Base-by-base conservation (phyloP, 441 rosid species). In the Erysimum pusillum region DNA sequence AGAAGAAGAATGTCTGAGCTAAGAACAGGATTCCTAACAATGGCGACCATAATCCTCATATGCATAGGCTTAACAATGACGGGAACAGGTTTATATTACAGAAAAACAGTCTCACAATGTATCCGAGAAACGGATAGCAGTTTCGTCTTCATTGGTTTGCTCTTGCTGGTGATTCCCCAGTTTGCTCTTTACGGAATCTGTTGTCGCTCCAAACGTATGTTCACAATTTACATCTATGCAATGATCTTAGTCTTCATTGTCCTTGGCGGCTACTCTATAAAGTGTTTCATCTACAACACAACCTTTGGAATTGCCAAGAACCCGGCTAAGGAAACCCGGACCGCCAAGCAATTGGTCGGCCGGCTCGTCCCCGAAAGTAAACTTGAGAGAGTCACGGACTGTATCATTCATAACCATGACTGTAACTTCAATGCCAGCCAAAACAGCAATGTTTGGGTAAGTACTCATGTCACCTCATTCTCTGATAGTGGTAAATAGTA, bases 391-490 rank as follows among this genome's bases (percentile, higher is more conserved):
- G 67, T 14, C 56, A 71, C 66, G 8, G n/a, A 46, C 0, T 70
- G 80, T 11, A 77, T 71, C 54, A 56, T 65, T 48, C 61, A 64
- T 9, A 70, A 63, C 46, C 71, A 70, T 71, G 62, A 77, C 9
- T 71, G 72, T 44, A 77, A 77, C 80, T 54, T 15, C 71, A 77
- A 63, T 39, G 76, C 53, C 11, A 77, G 72, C 66, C 39, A 25
- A 71, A 70, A 77, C 76, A 77, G 80, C 53, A 63, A 77, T 25
- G 80, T 77, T 22, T 77, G 80, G 80, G 80, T 76, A 76, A 31
- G 74, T 46, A 2, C 56, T 46, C 3, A 25, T 63, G 2, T 63
- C 22, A 62, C 14, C 22, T 25, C 53, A 44, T 44, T 12, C 17
- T 60, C n/a, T 28, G 4, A 28, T 28, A 28, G 31, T 28, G 31